Conservation (phyloP, 192 early-diverging fungal genomes). For the Podila verticillata region DNA sequence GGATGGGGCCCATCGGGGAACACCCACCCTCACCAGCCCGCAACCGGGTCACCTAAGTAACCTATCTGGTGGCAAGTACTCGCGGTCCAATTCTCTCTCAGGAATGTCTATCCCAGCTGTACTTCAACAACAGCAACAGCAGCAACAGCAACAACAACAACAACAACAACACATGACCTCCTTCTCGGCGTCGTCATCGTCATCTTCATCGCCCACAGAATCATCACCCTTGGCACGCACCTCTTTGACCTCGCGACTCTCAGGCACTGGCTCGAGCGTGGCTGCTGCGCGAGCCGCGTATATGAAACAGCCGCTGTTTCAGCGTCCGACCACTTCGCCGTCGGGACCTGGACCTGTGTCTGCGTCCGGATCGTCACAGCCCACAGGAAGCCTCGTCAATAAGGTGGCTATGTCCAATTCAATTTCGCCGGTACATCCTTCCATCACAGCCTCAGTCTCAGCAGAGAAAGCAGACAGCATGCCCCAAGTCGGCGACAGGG, state of each 20-base stretch:
- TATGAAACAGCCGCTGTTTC: constrained; percentile 23
- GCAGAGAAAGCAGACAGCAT: constrained; percentile 15
- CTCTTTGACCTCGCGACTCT: constrained; percentile 1
- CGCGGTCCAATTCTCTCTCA: too few relatives aligned
- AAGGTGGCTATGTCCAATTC: background rate
- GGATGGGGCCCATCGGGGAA: too few relatives aligned
- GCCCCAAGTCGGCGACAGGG: constrained; percentile 64
- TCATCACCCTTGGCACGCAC: constrained; percentile 15
- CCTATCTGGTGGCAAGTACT: too few relatives aligned
- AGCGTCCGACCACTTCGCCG: constrained; percentile 5
- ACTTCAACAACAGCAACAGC: background rate
- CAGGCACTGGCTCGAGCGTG: background rate
- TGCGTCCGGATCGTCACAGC: constrained; percentile 6
- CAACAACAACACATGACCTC: constrained; percentile 1
- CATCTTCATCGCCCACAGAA: constrained; percentile 18
- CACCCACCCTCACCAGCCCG: too few relatives aligned
- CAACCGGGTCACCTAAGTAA: too few relatives aligned
- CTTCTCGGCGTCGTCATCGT: constrained; percentile 4
- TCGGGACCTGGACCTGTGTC: background rate
- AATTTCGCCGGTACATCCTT: background rate
- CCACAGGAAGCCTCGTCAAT: background rate
- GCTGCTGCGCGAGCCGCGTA: background rate
- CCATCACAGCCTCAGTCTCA: constrained; percentile 3
- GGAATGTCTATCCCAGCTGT: background rate
- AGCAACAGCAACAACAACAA: background rate